Evolutionary conservation across 2,329 filamentous ascomycete species (phyloP).

Genomic region (Monilinia vaccinii-corymbosi): DNA sequence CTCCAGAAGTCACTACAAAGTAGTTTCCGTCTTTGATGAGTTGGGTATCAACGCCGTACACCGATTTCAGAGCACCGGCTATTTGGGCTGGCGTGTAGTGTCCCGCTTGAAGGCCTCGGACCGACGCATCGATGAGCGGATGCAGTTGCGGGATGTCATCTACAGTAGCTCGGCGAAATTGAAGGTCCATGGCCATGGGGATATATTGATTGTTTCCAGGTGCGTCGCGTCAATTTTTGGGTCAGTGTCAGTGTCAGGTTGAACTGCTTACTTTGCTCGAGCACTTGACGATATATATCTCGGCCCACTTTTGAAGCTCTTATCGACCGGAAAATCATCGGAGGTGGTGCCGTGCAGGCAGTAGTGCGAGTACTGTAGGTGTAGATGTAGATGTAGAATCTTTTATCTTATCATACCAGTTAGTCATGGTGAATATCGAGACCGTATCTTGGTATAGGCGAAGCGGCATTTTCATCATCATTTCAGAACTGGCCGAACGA

Average conservation of each 20-base stretch:
- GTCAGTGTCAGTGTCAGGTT: neutral
- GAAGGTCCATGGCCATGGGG: neutral
- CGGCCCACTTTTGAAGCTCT: neutral
- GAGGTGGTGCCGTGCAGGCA: neutral
- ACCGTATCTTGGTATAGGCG: no score
- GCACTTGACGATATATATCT: neutral
- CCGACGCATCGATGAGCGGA: constrained; percentile 14
- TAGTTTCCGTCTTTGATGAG: constrained; percentile 15
- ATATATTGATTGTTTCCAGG: neutral
- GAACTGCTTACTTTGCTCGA: neutral
- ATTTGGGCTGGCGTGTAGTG: constrained; percentile 14
- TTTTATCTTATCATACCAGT: no score
- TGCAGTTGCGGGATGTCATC: constrained; percentile 14
- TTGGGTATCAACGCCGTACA: constrained; percentile 16
- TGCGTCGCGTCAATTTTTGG: neutral
- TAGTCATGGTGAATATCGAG: no score
- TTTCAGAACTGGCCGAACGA: neutral
- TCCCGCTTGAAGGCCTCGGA: constrained; percentile 12
- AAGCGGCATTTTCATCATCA: neutral
- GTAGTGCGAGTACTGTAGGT: neutral
- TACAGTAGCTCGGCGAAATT: constrained; percentile 13
- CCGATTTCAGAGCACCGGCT: constrained; percentile 9
- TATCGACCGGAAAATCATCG: neutral
- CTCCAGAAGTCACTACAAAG: constrained; percentile 8
- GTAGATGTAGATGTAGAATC: neutral